phyloP scores from a whole-genome alignment of 495 filamentous ascomycete species.

The Aspergillus sparsus region DNA sequence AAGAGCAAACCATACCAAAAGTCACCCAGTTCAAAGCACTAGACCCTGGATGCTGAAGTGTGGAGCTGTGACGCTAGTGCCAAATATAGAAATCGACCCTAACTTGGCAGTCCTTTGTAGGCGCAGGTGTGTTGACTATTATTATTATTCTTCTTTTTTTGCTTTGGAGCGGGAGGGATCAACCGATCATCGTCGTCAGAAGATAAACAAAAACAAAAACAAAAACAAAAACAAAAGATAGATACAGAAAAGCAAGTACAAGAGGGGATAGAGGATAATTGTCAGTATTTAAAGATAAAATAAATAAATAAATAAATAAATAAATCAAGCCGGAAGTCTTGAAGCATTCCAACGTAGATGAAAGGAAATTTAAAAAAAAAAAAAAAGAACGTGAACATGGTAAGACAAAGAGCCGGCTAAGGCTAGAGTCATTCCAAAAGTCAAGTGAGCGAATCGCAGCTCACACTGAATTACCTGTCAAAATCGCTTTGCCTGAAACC shows the following conservation, averaged over 20 bases:
- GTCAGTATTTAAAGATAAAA: too few relatives aligned
- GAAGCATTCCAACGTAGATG: neutral
- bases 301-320: neutral
- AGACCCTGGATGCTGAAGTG: conserved; percentile 11
- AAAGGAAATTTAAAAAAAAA: neutral
- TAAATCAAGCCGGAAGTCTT: neutral
- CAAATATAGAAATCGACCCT: conserved; percentile 12
- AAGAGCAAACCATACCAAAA: conserved; percentile 1
- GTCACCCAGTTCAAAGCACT: conserved; percentile 1
- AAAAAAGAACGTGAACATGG: neutral
- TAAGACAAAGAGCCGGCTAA: conserved; percentile 6
- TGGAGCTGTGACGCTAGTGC: conserved; percentile 8
- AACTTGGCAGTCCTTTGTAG: neutral
- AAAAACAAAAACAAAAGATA: too few relatives aligned
- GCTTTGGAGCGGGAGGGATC: too few relatives aligned
- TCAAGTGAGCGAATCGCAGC: conserved; percentile 1
- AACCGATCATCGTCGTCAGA: too few relatives aligned
- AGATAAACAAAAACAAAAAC: too few relatives aligned
- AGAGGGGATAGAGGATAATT: too few relatives aligned
- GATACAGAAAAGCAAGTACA: too few relatives aligned
- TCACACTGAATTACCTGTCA: conserved; percentile 3
- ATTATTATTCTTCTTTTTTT: neutral
- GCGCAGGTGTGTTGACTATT: neutral
- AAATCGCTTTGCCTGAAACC: conserved; percentile 5
- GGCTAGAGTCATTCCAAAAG: conserved; percentile 2